Conservation (phyloP, 495 filamentous ascomycete genomes). For the Viridothelium virens region DNA sequence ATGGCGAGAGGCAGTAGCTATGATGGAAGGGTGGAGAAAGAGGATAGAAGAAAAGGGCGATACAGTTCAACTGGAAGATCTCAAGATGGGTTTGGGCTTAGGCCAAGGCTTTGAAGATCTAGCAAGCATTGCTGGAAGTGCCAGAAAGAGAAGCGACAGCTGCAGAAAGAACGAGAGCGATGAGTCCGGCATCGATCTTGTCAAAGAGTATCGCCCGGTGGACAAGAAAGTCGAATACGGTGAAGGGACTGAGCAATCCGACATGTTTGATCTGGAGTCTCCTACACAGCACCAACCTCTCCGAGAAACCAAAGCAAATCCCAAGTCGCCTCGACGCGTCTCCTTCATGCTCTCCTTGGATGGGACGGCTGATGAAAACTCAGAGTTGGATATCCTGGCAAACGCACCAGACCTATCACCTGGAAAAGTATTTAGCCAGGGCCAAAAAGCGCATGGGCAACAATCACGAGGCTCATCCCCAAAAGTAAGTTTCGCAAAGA, state of each 20-base stretch:
- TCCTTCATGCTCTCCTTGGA: conserved; percentile 16
- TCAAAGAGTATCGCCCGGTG: not conserved
- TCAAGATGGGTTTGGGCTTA: conserved; percentile 59
- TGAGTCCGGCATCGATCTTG: not conserved
- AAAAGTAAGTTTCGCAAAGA: not conserved
- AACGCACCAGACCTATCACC: conserved; percentile 1
- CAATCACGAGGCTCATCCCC: not conserved
- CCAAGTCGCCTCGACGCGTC: conserved; percentile 29
- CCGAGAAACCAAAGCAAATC: conserved; percentile 26
- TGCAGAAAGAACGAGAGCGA: not conserved
- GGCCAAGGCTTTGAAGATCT: conserved; percentile 16
- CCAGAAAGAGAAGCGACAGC: conserved; percentile 13
- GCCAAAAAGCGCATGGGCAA: not conserved
- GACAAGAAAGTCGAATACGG: not conserved
- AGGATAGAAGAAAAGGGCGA: conserved; percentile 71
- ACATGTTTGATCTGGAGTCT: conserved; percentile 31
- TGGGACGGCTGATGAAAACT: conserved; percentile 16
- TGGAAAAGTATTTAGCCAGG: not conserved
- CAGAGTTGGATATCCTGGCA: conserved; percentile 1
- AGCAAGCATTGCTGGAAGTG: conserved; percentile 14
- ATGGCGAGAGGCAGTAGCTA: conserved; percentile 78
- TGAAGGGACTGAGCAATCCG: conserved; percentile 8
- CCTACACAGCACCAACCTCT: conserved; percentile 25
- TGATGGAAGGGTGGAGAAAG: conserved; percentile 91
- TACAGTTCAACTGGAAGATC: conserved; percentile 73